Evolutionary conservation across 176 grass and related monocot genomes (phyloP).

Genomic region (Areca catechu): DNA sequence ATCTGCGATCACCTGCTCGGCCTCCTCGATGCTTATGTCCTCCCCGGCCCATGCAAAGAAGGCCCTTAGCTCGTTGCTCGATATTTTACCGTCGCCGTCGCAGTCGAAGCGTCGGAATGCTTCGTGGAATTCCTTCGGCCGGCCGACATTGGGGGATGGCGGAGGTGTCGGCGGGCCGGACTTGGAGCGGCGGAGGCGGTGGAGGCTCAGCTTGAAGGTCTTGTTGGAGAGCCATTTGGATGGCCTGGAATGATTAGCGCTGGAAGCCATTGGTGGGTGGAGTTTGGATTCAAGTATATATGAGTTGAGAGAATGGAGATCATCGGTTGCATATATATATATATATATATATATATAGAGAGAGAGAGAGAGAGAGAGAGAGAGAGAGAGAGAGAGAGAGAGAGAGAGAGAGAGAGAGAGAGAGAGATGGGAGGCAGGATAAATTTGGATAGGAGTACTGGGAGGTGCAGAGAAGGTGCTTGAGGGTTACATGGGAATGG

Average conservation of each 20-base stretch:
- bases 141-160: not conserved
- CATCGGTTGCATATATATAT: not conserved
- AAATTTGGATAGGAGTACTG: not conserved
- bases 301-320: not conserved
- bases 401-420: no score
- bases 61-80: constrained; percentile 7
- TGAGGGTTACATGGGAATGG: not conserved
- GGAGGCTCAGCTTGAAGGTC: not conserved
- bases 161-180: no score
- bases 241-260: not conserved
- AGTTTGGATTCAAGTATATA: not conserved
- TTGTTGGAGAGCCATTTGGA: constrained; percentile 12
- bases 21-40: not conserved
- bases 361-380: no score
- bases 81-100: constrained; percentile 12
- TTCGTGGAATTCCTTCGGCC: not conserved
- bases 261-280: not conserved
- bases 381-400: no score
- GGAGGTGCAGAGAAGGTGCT: not conserved
- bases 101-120: constrained; percentile 3
- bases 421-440: not conserved
- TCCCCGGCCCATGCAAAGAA: constrained; percentile 12
- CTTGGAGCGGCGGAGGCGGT: not conserved
- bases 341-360: no score
- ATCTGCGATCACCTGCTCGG: not conserved